Evolutionary conservation across 495 filamentous ascomycete genomes (phyloP).

Genomic region (Tuber microsphaerosporum): DNA sequence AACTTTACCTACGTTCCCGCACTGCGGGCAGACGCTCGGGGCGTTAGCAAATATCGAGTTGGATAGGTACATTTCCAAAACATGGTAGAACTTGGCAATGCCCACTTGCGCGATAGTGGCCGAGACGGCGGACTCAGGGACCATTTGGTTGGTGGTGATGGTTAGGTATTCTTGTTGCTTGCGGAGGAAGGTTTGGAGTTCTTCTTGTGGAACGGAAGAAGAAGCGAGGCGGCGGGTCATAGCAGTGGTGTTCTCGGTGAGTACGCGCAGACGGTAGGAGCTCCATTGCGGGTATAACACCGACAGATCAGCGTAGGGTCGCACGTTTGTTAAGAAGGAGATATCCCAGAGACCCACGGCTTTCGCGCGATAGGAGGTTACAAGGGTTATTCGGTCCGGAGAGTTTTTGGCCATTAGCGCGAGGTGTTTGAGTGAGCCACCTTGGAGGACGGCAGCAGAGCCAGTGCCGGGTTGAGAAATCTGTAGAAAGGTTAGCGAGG

Average conservation of each 20-base stretch:
- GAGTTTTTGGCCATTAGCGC: slow-evolving; percentile 40
- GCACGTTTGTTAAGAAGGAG: slow-evolving; percentile 42
- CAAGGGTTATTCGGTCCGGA: slow-evolving; percentile 42
- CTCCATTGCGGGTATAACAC: slow-evolving; percentile 42
- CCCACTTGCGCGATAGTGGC: slow-evolving; percentile 8
- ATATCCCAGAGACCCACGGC: slow-evolving; percentile 36
- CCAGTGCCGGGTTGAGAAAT: slow-evolving; percentile 22
- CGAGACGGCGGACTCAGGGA: slow-evolving; percentile 5
- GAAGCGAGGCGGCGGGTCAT: neutral
- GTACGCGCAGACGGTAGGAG: slow-evolving; percentile 26
- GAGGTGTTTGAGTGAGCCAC: slow-evolving; percentile 42
- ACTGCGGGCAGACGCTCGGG: slow-evolving; percentile 7
- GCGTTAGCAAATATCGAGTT: slow-evolving; percentile 6
- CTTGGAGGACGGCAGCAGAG: slow-evolving; percentile 42
- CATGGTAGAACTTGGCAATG: slow-evolving; percentile 4
- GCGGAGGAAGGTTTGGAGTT: neutral
- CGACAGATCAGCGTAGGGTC: slow-evolving; percentile 37
- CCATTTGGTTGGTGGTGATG: slow-evolving; percentile 17
- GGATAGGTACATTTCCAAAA: slow-evolving; percentile 12
- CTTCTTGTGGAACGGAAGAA: neutral
- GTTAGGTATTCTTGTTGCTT: slow-evolving; percentile 6
- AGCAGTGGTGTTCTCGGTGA: slow-evolving; percentile 9
- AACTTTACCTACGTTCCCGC: neutral
- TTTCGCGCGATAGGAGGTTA: slow-evolving; percentile 43
- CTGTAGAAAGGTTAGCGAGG: slow-evolving; percentile 2